Base-by-base conservation (phyloP, 1,139 yeast species). In the Debaryomyces robertsiae region DNA sequence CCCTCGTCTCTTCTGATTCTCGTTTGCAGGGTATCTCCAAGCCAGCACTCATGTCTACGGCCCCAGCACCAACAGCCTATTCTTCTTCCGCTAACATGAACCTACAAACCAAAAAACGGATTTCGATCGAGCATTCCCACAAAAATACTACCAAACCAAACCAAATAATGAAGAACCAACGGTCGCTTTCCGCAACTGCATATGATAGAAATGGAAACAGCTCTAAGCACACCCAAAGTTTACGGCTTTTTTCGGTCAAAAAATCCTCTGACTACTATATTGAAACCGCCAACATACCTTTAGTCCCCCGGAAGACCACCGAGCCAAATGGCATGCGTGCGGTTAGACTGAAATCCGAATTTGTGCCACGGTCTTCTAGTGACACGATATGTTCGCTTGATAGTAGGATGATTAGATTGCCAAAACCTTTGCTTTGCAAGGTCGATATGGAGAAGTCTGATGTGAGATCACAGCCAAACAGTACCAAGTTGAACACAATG, bases 201-300 rank as follows among this genome's bases (percentile, higher is more conserved):
- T 45, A 48, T 32, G 50, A 46, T 36, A 58, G 58, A 39, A 50
- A 47, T 13, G 38, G 40, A 9, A 46, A 40, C 22, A 40, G 39
- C 7, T 33, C 42, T 29, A 52, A 44, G 16, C 45, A 41, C 30
- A 37, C 33, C 5, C 50, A 47, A 38, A 60, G 57, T 40, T 59
- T 69, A 40, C 60, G 61, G 44, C 55, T 69, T 39, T 69, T 60
- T 46, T 61, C 66, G 39, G 65, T 69, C 37, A 68, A 63, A 45
- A 65, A 61, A 42, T 47, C 52, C 35, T 60, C 67, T 16, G 54
- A 60, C 13, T 62, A 54, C 47, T 66, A 43, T 19, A 28, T 32
- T 31, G 40, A 23, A 16, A 27, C 28, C 13, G 16, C 37, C 40
- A 29, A 51, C 40, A 39, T 47, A 33, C 35, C 46, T 25, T 33